phyloP scores from a whole-genome alignment of 345 rosid species.

The Luvunga scandens region DNA sequence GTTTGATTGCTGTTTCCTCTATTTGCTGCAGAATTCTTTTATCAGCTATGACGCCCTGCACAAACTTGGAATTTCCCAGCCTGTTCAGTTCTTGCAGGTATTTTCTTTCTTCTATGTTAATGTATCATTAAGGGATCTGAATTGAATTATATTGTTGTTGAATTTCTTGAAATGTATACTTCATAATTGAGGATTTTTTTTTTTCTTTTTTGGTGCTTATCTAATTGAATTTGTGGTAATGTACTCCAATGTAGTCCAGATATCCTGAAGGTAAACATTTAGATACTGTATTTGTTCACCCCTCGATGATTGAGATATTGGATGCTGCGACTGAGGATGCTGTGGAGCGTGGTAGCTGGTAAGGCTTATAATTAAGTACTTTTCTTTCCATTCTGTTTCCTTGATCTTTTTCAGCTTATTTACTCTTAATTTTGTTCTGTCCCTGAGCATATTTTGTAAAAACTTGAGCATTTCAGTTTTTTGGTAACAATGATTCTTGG shows the following conservation, averaged over 20 bases:
- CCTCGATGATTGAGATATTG: conserved; percentile 86
- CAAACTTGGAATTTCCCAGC: conserved; percentile 90
- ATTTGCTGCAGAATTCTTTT: conserved; percentile 70
- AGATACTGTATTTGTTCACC: conserved; percentile 71
- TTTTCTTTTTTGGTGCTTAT: conserved; percentile 21
- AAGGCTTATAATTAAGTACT: conserved; percentile 25
- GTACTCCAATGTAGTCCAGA: conserved; percentile 73
- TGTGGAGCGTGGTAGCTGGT: conserved; percentile 86
- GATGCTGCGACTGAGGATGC: conserved; percentile 86
- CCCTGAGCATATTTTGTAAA: not conserved
- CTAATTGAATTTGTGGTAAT: conserved; percentile 41
- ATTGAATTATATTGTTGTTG: not conserved
- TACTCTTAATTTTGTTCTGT: not conserved
- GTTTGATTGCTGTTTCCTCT: conserved; percentile 14
- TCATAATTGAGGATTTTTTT: conserved; percentile 11
- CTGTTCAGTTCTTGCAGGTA: conserved; percentile 92
- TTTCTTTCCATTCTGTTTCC: not conserved
- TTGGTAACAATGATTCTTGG: not conserved
- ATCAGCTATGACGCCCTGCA: conserved; percentile 69
- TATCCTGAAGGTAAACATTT: conserved; percentile 86
- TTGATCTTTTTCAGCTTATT: conserved; percentile 1
- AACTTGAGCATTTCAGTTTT: not conserved
- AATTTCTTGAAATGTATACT: conserved; percentile 6
- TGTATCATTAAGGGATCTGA: conserved; percentile 6
- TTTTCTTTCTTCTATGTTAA: conserved; percentile 19